A percentile compares a stretch with the other conserved stretches of the same genome.
Conservation (phyloP, 306 rosid genomes). For the Gleditsia sinensis region DNA sequence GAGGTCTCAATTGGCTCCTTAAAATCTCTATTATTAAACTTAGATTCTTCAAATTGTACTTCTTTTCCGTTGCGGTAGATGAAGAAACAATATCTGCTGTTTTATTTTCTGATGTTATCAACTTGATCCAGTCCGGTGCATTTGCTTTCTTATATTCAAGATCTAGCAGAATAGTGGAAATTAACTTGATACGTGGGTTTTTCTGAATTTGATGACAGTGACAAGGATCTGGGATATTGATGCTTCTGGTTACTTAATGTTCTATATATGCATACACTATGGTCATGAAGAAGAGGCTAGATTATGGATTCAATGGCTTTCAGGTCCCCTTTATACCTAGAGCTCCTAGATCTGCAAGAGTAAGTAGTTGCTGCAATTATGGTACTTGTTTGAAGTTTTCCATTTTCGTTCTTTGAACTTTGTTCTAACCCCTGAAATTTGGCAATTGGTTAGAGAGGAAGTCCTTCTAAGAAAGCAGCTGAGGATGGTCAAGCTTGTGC, state of each 20-base stretch:
- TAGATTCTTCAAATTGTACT: constrained; percentile 23
- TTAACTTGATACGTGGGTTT: constrained; percentile 30
- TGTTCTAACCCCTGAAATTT: constrained; percentile 33
- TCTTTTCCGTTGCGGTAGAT: neutral
- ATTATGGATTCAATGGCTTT: constrained; percentile 69
- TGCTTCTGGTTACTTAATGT: constrained; percentile 59
- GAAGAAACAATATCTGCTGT: neutral
- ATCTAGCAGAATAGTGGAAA: constrained; percentile 21
- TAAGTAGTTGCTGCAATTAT: constrained; percentile 44
- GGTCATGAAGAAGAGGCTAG: constrained; percentile 82
- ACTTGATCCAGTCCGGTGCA: constrained; percentile 7
- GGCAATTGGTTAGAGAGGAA: constrained; percentile 63
- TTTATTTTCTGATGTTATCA: constrained; percentile 6
- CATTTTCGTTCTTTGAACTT: constrained; percentile 23
- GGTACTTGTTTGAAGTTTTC: constrained; percentile 18
- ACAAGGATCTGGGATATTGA: constrained; percentile 42
- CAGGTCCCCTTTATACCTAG: constrained; percentile 68
- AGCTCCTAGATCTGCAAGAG: constrained; percentile 92
- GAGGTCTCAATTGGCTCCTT: constrained; percentile 5
- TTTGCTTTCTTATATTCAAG: constrained; percentile 13
- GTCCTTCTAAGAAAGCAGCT: constrained; percentile 38
- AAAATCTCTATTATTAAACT: constrained; percentile 12
- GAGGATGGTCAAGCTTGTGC: constrained; percentile 74
- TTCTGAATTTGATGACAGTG: constrained; percentile 52
- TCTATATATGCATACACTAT: constrained; percentile 61